Evolutionary conservation across 2,329 filamentous ascomycete species (phyloP), one percentile per base, ranked within the genome.

Genomic region (Peltaster fructicola): DNA sequence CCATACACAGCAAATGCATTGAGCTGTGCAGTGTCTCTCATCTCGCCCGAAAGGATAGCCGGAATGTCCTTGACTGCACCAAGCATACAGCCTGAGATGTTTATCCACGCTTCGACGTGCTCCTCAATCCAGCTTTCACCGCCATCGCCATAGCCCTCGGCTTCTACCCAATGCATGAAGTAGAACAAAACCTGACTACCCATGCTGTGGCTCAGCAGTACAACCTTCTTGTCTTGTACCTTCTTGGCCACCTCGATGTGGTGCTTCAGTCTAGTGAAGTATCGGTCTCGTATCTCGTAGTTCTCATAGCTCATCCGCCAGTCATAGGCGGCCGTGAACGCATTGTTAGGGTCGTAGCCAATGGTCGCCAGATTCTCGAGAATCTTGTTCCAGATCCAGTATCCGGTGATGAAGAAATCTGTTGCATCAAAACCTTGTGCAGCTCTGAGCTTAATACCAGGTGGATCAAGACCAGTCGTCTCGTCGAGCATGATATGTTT

Each of bases 311-410:
- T 79, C 29, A 98, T 57, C 13, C 88, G 71, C 88, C 88, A 98
- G 53, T 98, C 88, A 47, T 98, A 74, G 1, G 69, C 65, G 2
- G 69, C 69, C 0, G 68, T 70, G 36, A 72, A 73, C 1, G 69
- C 68, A 40, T 73, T 73, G 2, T 63, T 69, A 66, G 88, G 85
- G 45, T 98, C 88, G 48, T 98, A 98, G 8, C 88, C 88, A 30
- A 98, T 77, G 0, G 82, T 88, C 0, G 88, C 88, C 25, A 98
- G 60, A 44, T 98, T 98, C 54, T 98, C 88, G 24, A 98, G 63
- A 32, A 98, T 93, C 54, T 95, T 95, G 55, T 80, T 93, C 84
- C 84, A 93, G 32, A 98, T 95, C 88, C 88, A 98, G 54, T 98
- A 98, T 4, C 71, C 70, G 2, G 68, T 72, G 36, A 73, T 72